Percentiles rank a stretch among this genome's conserved stretches.
Conservation (phyloP, 805 yeast genomes). For the Komagataella mondaviorum region DNA sequence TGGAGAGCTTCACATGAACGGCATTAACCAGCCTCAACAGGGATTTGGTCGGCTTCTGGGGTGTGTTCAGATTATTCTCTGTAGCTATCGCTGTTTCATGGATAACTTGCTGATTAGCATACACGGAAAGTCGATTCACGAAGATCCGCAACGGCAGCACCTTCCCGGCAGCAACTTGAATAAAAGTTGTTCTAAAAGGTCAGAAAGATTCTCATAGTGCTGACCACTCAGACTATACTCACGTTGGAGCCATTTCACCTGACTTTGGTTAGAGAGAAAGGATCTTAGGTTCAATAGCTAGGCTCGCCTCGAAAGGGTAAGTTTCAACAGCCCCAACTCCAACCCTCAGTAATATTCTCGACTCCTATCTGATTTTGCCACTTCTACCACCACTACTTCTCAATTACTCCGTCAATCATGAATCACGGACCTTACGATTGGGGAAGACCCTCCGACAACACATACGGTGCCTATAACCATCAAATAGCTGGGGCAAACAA, state of each 20-base stretch:
- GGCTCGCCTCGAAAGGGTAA: not conserved
- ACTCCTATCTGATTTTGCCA: not conserved
- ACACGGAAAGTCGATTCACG: not conserved
- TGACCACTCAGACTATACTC: not conserved
- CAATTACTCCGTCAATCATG: constrained; percentile 29
- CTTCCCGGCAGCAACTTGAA: not conserved
- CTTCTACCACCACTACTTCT: not conserved
- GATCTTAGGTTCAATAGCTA: not conserved
- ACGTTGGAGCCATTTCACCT: not conserved
- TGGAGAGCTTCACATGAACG: not conserved
- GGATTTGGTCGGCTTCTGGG: not conserved
- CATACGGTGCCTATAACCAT: constrained; percentile 72
- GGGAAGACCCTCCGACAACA: constrained; percentile 86
- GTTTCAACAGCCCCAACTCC: not conserved
- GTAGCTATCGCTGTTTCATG: not conserved
- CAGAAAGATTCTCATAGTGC: not conserved
- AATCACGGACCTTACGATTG: constrained; percentile 90
- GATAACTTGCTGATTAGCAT: not conserved
- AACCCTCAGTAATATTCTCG: not conserved
- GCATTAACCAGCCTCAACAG: not conserved
- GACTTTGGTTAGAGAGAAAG: not conserved
- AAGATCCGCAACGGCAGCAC: not conserved
- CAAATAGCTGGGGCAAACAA: constrained; percentile 51
- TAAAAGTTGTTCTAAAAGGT: not conserved
- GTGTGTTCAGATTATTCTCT: not conserved